These are phyloP conservation scores for Eucalyptus camaldulensis DNA, from an alignment of 345 rosid genomes.

Conservation along the genomic window DNA sequence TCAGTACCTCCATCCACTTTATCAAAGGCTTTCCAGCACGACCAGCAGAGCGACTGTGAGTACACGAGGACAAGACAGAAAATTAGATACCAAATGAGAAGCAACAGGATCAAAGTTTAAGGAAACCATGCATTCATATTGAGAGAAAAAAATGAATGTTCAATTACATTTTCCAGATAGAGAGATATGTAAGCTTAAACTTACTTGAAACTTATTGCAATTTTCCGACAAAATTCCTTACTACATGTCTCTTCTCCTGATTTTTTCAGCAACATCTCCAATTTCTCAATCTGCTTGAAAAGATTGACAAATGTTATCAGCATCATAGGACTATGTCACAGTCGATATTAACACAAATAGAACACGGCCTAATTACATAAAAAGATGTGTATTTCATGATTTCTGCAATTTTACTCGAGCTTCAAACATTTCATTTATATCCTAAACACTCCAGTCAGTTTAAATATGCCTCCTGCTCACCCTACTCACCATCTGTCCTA, in stretches of 20 bases:
- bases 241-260: constrained; percentile 9
- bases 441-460: neutral
- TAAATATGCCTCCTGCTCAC: neutral
- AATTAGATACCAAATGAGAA: neutral
- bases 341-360: neutral
- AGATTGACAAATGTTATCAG: neutral
- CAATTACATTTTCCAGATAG: neutral
- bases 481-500: neutral
- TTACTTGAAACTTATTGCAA: constrained; percentile 53
- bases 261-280: constrained; percentile 35
- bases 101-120: neutral
- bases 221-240: constrained; percentile 36
- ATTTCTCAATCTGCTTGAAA: constrained; percentile 29
- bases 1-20: constrained; percentile 49
- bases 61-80: neutral
- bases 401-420: neutral
- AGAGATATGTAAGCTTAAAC: neutral
- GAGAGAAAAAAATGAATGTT: neutral
- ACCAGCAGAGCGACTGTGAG: constrained; percentile 46
- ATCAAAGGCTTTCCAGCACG: constrained; percentile 63
- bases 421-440: neutral
- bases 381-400: neutral
- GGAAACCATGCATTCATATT: neutral
- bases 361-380: neutral
- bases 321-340: neutral